Base-by-base conservation (phyloP, 169 alveolate genomes). In the Theileria annulata region DNA sequence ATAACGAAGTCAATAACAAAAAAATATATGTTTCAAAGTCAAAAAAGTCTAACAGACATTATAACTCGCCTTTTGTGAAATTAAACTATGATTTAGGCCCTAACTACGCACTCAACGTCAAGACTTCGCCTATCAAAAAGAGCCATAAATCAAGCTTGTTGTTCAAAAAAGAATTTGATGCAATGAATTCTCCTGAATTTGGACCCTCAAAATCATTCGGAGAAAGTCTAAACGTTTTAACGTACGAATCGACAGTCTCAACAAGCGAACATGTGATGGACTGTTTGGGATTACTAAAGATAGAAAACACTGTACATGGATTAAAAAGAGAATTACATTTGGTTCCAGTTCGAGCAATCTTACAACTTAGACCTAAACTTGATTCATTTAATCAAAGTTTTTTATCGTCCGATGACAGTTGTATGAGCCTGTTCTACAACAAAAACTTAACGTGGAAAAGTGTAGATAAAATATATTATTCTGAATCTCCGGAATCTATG, bases 251-350 rank as follows among this genome's bases (percentile, higher is more conserved):
- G 10, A 60, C 77, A 31, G 73, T 80, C 25, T 82, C 77, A 17
- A 80, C 88, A 12, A 77, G 79, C 21, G 88, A 80, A 19, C 84
- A 80, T 58, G 88, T 80, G 23, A 70, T 63, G 21, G 88, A 80
- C 56, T 80, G 88, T 63, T 71, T 80, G 13, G 88, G 88, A 21
- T 77, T 80, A 19, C 66, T 80, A 31, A 77, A 70, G 31, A 83
- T 80, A 13, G 80, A 80, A 58, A 68, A 80, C 30, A 74, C 79
- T 19, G 79, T 23, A n/a, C 63, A 58, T 9, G 88, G 82, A 10
- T 17, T 72, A 19, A 60, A 25, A 17, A 35, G 88, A 70, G 60
- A 74, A 21, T 67, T 80, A 2, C 88, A 80, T 35, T 51, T 80
- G 10, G 71, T 73, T 23, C 88, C 88, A 12, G 88, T 69, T 9